Evolutionary conservation across 805 yeast genomes (phyloP), one percentile per base, ranked within the genome.

Genomic region (Candida tallmaniae): DNA sequence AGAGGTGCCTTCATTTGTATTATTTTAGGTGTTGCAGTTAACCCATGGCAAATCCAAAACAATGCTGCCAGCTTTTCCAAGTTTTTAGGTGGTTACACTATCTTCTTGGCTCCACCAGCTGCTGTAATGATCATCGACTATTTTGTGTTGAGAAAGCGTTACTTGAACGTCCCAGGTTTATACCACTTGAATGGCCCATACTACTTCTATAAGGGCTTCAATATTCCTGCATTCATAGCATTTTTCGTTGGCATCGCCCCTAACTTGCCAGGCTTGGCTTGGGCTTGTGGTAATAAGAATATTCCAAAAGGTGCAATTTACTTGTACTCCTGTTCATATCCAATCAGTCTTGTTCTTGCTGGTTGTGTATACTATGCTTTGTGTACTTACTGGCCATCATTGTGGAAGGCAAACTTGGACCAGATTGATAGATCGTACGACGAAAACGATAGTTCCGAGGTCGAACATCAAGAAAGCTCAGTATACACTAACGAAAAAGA

Each of bases 1-100:
- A 73, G 95, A 55, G 95, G 94, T 52, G 79, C 86, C 3, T 82
- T 73, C 56, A 59, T 87, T 27, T 27, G 35, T 28, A 29, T 24
- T 22, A 16, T 27, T 2, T 14, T 33, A 9, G 28, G 34, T 9
- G 30, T 29, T 18, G 14, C 14, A 8, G 23, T 38, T 13, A 36
- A 35, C 23, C 47, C 47, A 21, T 41, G 45, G 47, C 33, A 44
- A 23, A 36, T 44, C 18, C 37, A 33, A 16, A 32, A 36, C 23
- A 37, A 32, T 20, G 41, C 39, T 6, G 34, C 29, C 19, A 32
- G 40, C 13, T 41, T 43, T 29, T 23, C 38, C 15, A 31, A 36
- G 18, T 44, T 44, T 19, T 31, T 44, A 35, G 39, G 39, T 23
- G 47, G 43, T 15, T 44, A 44, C 21, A 27, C 41, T n/a, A 34